Evolutionary conservation across 441 rosid genomes (phyloP), one percentile per base, ranked within the genome.

Genomic region (Erysimum pusillum): DNA sequence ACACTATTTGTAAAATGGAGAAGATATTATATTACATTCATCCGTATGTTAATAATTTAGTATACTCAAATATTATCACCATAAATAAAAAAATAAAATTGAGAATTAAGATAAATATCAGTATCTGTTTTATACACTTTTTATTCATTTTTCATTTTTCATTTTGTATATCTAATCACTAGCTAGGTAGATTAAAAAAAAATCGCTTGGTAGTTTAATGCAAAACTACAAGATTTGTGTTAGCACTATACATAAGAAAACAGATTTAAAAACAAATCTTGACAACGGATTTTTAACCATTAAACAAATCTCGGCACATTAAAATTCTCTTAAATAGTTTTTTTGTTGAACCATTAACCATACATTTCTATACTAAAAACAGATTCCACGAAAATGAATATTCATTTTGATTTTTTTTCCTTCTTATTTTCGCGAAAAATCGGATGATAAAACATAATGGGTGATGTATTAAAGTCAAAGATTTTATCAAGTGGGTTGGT

Each of bases 401-500:
- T 76, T 61, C 75, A 25, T 35, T 67, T 15, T 69, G 22, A 34
- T 35, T 15, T 5, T 9, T 67, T 67, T 66, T 15, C 17, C n/a
- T n/a, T n/a, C 15, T 15, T 69, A 8, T 20, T 42, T 76, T 76
- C 17, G 39, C n/a, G 13, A 12, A 52, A 69, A 68, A 53, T 62
- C 14, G 25, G 34, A 60, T 62, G 58, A 52, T 61, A 62, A 69
- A 67, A 52, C 42, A 28, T 54, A 31, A 77, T 53, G 22, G 38
- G 14, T 69, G 76, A 71, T 57, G 66, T 25, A 38, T 28, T 63
- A 54, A 28, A 77, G 72, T 70, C 67, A 63, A 77, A 63, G 31
- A 63, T 70, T 63, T 41, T 70, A 57, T 57, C 13, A 64, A 53
- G 72, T 71, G 80, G 76, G 76, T 63, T 71, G 76, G 67, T 60